phyloP scores from a whole-genome alignment of 2,329 filamentous ascomycete species.

The Chalaropsis ovoidea region DNA sequence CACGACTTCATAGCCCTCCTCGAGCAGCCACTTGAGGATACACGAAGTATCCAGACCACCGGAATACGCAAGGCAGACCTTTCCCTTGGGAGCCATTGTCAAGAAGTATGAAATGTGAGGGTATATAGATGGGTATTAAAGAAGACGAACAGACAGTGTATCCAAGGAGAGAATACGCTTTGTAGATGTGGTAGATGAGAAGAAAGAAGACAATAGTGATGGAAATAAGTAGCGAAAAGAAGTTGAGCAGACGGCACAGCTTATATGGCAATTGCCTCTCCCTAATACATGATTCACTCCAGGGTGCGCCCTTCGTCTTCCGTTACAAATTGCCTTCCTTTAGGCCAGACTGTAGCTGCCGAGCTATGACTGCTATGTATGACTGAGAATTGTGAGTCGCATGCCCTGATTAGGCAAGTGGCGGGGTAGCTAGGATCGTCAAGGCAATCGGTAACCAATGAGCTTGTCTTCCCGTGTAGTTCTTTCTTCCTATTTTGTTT shows the following conservation, averaged over 20 bases:
- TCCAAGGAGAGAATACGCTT: not conserved
- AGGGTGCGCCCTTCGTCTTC: constrained; percentile 22
- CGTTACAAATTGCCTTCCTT: constrained; percentile 8
- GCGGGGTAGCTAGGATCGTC: constrained; percentile 22
- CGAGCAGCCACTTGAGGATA: constrained; percentile 37
- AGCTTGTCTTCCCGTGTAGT: not conserved
- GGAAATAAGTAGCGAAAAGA: not conserved
- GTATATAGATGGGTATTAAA: not conserved
- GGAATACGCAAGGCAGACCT: constrained; percentile 25
- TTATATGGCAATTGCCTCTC: constrained; percentile 2
- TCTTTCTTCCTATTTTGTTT: not conserved
- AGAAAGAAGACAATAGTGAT: not conserved
- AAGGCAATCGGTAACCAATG: constrained; percentile 7
- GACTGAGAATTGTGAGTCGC: constrained; percentile 22
- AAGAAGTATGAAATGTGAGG: not conserved
- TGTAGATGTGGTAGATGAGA: not conserved
- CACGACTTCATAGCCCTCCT: constrained; percentile 26
- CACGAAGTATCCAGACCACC: constrained; percentile 37
- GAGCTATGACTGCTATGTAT: constrained; percentile 19
- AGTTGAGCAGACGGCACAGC: not conserved
- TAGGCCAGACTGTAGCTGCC: not conserved
- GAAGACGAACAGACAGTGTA: not conserved
- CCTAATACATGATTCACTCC: not conserved
- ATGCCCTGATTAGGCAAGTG: constrained; percentile 20
- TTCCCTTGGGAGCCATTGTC: constrained; percentile 25